A percentile compares a stretch with the other conserved stretches of the same genome.
These are phyloP conservation scores for Pulicaria dysenterica DNA, from an alignment of 129 eudicot genomes.

Conservation along the genomic window DNA sequence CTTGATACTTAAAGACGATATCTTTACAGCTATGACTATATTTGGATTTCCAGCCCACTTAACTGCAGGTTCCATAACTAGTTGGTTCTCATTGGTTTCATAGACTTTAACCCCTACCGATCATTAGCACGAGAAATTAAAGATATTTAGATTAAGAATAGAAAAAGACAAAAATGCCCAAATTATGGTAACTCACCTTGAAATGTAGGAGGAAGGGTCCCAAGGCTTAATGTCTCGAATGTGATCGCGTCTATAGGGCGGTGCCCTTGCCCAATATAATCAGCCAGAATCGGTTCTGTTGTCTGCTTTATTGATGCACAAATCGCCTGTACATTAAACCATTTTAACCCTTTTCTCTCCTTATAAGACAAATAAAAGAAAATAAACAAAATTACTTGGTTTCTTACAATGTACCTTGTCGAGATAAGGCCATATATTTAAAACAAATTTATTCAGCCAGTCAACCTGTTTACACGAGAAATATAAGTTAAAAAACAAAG, in stretches of 20 bases:
- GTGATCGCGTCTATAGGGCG: conserved; percentile 63
- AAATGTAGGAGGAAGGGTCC: conserved; percentile 83
- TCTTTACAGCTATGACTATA: conserved; percentile 50
- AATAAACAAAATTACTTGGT: neutral
- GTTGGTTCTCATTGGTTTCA: conserved; percentile 77
- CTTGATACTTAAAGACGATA: conserved; percentile 44
- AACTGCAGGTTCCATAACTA: conserved; percentile 85
- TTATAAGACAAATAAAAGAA: neutral
- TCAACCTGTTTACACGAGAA: conserved; percentile 57
- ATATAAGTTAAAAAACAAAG: conserved; percentile 10
- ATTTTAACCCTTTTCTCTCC: neutral
- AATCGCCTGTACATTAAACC: conserved; percentile 53
- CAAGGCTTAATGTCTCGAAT: conserved; percentile 72
- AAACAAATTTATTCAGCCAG: conserved; percentile 73
- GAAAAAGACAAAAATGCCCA: neutral
- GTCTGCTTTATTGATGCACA: conserved; percentile 56
- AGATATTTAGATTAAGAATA: neutral
- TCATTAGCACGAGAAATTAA: conserved; percentile 7
- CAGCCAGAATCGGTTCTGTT: conserved; percentile 66
- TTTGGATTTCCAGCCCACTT: conserved; percentile 98
- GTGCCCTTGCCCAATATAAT: conserved; percentile 69
- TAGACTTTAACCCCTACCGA: conserved; percentile 66
- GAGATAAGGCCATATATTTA: conserved; percentile 87
- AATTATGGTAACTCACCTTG: conserved; percentile 67
- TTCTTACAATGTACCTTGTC: conserved; percentile 63